Percentiles rank a stretch among this genome's conserved stretches.
phyloP scores from a whole-genome alignment of 2,329 filamentous ascomycete genomes.

The Metarhizium rileyi region DNA sequence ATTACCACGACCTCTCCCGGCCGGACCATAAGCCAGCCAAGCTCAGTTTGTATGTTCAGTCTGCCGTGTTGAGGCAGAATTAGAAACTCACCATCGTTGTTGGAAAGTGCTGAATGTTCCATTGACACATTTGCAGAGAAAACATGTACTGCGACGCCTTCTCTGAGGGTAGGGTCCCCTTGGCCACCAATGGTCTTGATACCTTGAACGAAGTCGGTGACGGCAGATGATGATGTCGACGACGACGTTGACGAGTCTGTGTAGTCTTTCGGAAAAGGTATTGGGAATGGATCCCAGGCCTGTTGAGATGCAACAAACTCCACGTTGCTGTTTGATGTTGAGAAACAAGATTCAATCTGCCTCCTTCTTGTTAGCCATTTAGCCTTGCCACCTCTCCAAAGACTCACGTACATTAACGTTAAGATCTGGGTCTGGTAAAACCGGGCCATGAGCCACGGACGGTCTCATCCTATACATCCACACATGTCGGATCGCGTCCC shows the following conservation, averaged over 20 bases:
- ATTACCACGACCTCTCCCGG: slow-evolving; percentile 61
- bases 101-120: slow-evolving; percentile 32
- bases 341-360: slow-evolving; percentile 31
- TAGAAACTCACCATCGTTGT: slow-evolving; percentile 52
- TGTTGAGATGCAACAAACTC: slow-evolving; percentile 35
- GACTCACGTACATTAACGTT: slow-evolving; percentile 17
- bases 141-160: slow-evolving; percentile 37
- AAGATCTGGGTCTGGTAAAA: slow-evolving; percentile 8
- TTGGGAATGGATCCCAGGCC: slow-evolving; percentile 37
- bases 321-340: slow-evolving; percentile 34
- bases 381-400: background rate
- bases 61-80: slow-evolving; percentile 56
- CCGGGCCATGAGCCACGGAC: slow-evolving; percentile 20
- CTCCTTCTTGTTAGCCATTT: background rate
- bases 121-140: slow-evolving; percentile 35
- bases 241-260: too few species aligned
- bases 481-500: slow-evolving; percentile 20
- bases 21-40: slow-evolving; percentile 53
- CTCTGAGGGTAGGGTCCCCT: slow-evolving; percentile 35
- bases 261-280: too few species aligned
- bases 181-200: slow-evolving; percentile 36
- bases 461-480: slow-evolving; percentile 26
- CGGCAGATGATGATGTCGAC: background rate
- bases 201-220: slow-evolving; percentile 34
- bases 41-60: slow-evolving; percentile 59